A percentile compares a stretch with the other conserved stretches of the same genome.
Conservation (phyloP, 2,329 filamentous ascomycete genomes). For the Myriosclerotinia curreyana region DNA sequence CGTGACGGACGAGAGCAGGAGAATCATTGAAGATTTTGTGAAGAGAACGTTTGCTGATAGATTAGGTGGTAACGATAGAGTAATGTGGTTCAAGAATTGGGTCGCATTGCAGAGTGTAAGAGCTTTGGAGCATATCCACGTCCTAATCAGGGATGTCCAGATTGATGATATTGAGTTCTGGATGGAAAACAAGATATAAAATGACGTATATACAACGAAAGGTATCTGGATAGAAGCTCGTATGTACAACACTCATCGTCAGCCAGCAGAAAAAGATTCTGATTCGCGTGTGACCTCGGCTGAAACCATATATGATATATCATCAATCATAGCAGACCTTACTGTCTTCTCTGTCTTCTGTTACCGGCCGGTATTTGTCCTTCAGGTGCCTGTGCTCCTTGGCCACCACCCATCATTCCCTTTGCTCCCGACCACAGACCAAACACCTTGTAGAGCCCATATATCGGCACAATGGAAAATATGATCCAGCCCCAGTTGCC, state of each 20-base stretch:
- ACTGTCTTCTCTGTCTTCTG: constrained; percentile 37
- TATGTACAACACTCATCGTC: not conserved
- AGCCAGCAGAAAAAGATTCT: not conserved
- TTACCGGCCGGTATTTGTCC: constrained; percentile 35
- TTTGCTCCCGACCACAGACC: constrained; percentile 38
- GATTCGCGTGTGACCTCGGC: not conserved
- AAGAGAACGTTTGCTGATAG: constrained; percentile 62
- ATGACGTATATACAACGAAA: not conserved
- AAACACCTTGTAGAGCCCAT: constrained; percentile 39
- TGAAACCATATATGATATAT: not conserved
- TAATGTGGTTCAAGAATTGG: constrained; percentile 96
- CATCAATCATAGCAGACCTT: not conserved
- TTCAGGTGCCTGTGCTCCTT: constrained; percentile 32
- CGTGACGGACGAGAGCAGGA: constrained; percentile 64
- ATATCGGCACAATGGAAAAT: constrained; percentile 44
- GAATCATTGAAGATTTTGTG: constrained; percentile 66
- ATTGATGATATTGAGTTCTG: constrained; percentile 53
- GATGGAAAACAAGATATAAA: constrained; percentile 40
- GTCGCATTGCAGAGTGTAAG: constrained; percentile 82
- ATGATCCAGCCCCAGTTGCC: constrained; percentile 78
- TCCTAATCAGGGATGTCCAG: constrained; percentile 58
- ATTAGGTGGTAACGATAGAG: constrained; percentile 49
- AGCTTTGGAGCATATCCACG: constrained; percentile 84
- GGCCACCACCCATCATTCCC: constrained; percentile 39
- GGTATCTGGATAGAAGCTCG: not conserved